Evolutionary conservation across 768 basidiomycete genomes (phyloP).

Genomic region (Podaxis carcinomalis): DNA sequence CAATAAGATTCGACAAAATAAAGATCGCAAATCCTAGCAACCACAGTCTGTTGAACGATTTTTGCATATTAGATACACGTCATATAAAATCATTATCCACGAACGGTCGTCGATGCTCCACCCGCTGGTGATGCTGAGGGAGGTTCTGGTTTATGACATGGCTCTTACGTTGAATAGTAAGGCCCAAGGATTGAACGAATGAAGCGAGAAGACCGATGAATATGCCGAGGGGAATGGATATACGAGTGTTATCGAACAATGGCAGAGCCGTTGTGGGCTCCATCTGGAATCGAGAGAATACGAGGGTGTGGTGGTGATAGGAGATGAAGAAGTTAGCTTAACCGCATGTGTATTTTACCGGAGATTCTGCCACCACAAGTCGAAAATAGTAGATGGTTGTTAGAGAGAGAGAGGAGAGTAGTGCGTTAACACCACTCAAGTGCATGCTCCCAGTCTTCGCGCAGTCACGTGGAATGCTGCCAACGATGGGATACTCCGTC

Average conservation of each 20-base stretch:
- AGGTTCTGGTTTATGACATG: slow-evolving; percentile 79
- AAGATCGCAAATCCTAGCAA: slow-evolving; percentile 82
- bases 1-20: slow-evolving; percentile 83
- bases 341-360: slow-evolving; percentile 1
- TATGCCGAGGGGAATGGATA: slow-evolving; percentile 50
- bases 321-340: background rate
- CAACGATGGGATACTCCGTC: background rate
- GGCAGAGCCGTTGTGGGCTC: background rate
- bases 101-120: slow-evolving; percentile 79
- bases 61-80: background rate
- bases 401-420: background rate
- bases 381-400: background rate
- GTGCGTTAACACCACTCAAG: background rate
- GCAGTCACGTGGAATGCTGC: background rate
- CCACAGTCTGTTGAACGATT: slow-evolving; percentile 58
- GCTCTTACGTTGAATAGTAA: slow-evolving; percentile 92
- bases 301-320: background rate
- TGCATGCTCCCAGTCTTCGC: background rate
- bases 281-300: background rate
- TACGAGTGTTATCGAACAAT: slow-evolving; percentile 14
- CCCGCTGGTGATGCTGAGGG: slow-evolving; percentile 57
- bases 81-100: slow-evolving; percentile 20
- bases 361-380: background rate
- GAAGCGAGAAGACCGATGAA: slow-evolving; percentile 72
- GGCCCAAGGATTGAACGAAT: slow-evolving; percentile 84